Percentiles rank a stretch among this genome's conserved stretches.
Evolutionary conservation across 139 green algal genomes (phyloP).

Genomic region (Dunaliella primolecta): DNA sequence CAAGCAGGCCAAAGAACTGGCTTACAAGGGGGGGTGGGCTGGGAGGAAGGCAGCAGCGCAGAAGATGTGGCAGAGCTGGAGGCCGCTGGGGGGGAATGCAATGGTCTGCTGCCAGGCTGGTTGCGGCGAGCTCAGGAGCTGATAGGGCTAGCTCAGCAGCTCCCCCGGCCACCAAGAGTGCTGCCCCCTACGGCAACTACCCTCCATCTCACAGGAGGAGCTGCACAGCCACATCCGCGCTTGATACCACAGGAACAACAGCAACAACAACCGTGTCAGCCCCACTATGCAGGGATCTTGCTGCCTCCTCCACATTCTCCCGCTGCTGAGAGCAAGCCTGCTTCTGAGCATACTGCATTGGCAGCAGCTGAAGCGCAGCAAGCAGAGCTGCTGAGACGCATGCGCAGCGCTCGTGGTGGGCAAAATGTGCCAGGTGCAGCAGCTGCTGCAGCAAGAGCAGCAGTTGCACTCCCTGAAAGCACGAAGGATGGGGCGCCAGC

Average conservation of each 20-base stretch:
- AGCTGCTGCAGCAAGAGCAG: neutral
- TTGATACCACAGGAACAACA: neutral
- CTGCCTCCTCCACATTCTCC: neutral
- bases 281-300: neutral
- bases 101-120: neutral
- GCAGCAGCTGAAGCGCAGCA: neutral
- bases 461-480: neutral
- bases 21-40: neutral
- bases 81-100: neutral
- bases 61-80: neutral
- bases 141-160: neutral
- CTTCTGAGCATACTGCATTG: neutral
- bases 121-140: neutral
- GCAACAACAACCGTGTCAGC: neutral
- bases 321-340: neutral
- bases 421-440: no score
- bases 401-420: neutral
- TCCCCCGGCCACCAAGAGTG: no score
- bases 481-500: neutral
- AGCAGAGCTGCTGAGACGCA: neutral
- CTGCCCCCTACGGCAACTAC: neutral
- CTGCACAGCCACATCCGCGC: neutral
- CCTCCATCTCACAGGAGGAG: no score
- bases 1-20: neutral
- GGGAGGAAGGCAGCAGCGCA: neutral